Percentiles rank a stretch among this genome's conserved stretches.
Conservation (phyloP, 768 basidiomycete genomes). For the Lactarius indigo region DNA sequence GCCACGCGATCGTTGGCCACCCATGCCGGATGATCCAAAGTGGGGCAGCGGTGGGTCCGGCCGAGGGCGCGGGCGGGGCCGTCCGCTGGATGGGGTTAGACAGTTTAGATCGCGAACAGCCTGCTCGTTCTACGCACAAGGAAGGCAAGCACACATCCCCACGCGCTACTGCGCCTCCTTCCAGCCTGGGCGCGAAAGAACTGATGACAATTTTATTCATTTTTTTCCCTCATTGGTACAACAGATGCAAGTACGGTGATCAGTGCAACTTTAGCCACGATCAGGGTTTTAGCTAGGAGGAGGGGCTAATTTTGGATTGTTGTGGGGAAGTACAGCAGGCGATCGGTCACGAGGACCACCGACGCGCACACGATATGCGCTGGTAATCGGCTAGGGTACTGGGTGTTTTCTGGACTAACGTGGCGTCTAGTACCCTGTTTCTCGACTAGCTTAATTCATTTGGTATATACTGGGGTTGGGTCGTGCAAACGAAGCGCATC, state of each 20-base stretch:
- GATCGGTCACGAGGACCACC: constrained; percentile 4
- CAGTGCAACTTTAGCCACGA: constrained; percentile 84
- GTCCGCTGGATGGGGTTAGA: constrained; percentile 62
- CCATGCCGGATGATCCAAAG: constrained; percentile 45
- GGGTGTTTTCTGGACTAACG: constrained; percentile 10
- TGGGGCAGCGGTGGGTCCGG: constrained; percentile 19
- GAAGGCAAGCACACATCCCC: constrained; percentile 79
- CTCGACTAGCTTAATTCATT: constrained; percentile 12
- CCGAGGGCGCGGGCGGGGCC: constrained; percentile 45
- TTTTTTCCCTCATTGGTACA: constrained; percentile 31
- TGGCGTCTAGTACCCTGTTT: constrained; percentile 12
- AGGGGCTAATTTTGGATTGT: not conserved
- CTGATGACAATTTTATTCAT: constrained; percentile 31
- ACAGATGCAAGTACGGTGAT: constrained; percentile 87
- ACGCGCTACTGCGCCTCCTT: constrained; percentile 30
- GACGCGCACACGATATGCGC: not conserved
- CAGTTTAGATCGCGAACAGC: constrained; percentile 75
- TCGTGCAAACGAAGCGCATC: constrained; percentile 5
- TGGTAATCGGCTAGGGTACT: not conserved
- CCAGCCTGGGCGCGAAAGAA: constrained; percentile 7
- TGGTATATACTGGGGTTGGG: constrained; percentile 6
- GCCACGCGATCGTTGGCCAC: constrained; percentile 35
- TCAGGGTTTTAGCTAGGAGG: constrained; percentile 25
- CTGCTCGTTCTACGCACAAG: constrained; percentile 87
- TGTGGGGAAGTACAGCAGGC: not conserved